A percentile compares a stretch with the other conserved stretches of the same genome.
These are phyloP conservation scores for Amphibolis antarctica DNA, from an alignment of 106 monocot genomes.

Conservation along the genomic window DNA sequence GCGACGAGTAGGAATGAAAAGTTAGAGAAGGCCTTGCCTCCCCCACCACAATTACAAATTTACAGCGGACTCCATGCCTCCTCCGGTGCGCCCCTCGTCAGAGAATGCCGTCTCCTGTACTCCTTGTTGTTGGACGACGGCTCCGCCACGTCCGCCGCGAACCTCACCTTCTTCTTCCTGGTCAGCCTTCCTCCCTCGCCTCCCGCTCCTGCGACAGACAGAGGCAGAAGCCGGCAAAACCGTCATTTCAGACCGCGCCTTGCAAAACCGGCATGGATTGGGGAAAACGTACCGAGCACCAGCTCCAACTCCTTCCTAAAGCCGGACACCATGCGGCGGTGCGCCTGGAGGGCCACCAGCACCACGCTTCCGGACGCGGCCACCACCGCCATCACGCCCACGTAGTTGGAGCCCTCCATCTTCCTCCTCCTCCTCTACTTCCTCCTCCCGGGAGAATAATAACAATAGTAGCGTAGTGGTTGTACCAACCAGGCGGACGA, in stretches of 20 bases:
- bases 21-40: too few species aligned
- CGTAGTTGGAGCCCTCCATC: conserved; percentile 17
- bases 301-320: conserved; percentile 29
- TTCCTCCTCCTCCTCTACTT: conserved; percentile 6
- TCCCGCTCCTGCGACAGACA: not conserved
- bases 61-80: not conserved
- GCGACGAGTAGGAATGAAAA: too few species aligned
- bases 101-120: conserved; percentile 12
- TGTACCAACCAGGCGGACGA: too few species aligned
- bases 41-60: too few species aligned
- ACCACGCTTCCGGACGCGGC: conserved; percentile 38
- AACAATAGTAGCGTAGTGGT: too few species aligned
- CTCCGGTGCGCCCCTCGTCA: not conserved
- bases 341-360: conserved; percentile 23
- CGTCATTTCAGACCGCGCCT: too few species aligned
- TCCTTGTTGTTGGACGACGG: conserved; percentile 21
- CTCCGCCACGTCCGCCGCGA: conserved; percentile 21
- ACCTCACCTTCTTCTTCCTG: conserved; percentile 22
- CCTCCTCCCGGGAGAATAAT: too few species aligned
- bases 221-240: not conserved
- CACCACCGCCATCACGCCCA: conserved; percentile 36
- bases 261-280: too few species aligned
- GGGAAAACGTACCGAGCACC: conserved; percentile 8
- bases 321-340: conserved; percentile 25
- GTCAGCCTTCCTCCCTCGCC: not conserved